These are phyloP conservation scores for Ascochyta fabae DNA, from an alignment of 2,329 filamentous ascomycete species.

Conservation along the genomic window DNA sequence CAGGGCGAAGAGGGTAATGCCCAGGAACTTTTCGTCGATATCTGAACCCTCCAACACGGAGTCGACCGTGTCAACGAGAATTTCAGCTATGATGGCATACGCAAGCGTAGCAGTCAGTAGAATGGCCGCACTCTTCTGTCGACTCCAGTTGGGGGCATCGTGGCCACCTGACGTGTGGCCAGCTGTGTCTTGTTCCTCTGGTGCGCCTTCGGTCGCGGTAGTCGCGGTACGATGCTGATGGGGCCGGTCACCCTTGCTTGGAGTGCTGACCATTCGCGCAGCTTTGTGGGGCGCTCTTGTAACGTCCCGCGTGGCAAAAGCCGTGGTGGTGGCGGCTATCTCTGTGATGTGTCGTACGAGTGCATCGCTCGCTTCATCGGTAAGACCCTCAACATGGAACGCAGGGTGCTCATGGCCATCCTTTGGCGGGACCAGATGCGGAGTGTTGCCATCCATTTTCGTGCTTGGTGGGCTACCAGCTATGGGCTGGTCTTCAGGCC, in stretches of 20 bases:
- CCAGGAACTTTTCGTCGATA: conserved; percentile 96
- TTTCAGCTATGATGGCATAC: conserved; percentile 97
- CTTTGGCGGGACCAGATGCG: conserved; percentile 47
- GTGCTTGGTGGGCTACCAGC: conserved; percentile 41
- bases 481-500: conserved; percentile 58
- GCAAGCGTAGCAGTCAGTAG: conserved; percentile 86
- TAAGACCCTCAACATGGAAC: conserved; percentile 68
- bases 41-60: conserved; percentile 89
- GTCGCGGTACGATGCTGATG: conserved; percentile 48
- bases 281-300: conserved; percentile 60
- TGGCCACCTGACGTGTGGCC: conserved; percentile 68
- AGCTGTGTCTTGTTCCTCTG: conserved; percentile 51
- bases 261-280: conserved; percentile 50
- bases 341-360: conserved; percentile 89
- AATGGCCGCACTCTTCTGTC: conserved; percentile 87
- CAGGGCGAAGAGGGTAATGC: conserved; percentile 93
- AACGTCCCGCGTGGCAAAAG: conserved; percentile 82
- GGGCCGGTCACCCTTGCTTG: conserved; percentile 46
- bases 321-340: conserved; percentile 88
- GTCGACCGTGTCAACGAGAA: conserved; percentile 95
- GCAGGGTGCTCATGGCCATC: conserved; percentile 51
- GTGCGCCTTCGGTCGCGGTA: conserved; percentile 60
- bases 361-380: conserved; percentile 79
- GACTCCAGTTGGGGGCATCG: conserved; percentile 98
- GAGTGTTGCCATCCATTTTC: conserved; percentile 38